Base-by-base conservation (phyloP, 305 asterid species). In the Salvia sclarea region DNA sequence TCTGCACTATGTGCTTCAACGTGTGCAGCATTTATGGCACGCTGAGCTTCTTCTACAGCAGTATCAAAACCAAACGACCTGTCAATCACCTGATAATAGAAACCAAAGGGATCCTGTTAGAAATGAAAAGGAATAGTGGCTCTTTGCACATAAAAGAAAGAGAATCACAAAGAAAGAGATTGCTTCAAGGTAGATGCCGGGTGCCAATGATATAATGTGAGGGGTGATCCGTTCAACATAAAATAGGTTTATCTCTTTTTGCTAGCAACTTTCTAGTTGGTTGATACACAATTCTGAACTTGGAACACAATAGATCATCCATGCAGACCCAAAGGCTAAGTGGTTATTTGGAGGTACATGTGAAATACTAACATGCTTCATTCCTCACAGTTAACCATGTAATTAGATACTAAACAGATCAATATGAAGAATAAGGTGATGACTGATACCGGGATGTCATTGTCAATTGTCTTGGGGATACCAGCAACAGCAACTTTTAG, bases 21-120 rank as follows among this genome's bases (percentile, higher is more conserved):
- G 71, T 83, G 95, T 61, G 91, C 95, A 14, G 95, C 94, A 78
- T 81, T 87, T 66, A 87, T 87, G 79, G 94, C 89, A 60, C 91
- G 85, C 48, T 85, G 95, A 64, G 95, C 95, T 70, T 87, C 95
- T 82, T 87, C 95, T 8, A 87, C 91, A 64, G 95, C 89, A 53
- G 89, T 78, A 73, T 85, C 91, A 72, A 87, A 87, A 68, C 95
- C 95, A 69, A 87, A 85, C n/a, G 95, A 87, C 76, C 73, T 83
- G 76, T 87, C 94, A 62, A 87, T 87, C 54, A 87, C 87, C 94
- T 87, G 87, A 54, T 58, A 44, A 73, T 20, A 75, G 58, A 73
- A 76, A 50, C 35, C 75, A 75, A 41, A 37, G 24, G 66, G 70
- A 64, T 48, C 57, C 54, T 16, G 66, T 61, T 35, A 74, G 24